These are phyloP conservation scores for Immersiporthe knoxdaviesiana DNA, from an alignment of 2,329 filamentous ascomycete genomes.

Conservation along the genomic window DNA sequence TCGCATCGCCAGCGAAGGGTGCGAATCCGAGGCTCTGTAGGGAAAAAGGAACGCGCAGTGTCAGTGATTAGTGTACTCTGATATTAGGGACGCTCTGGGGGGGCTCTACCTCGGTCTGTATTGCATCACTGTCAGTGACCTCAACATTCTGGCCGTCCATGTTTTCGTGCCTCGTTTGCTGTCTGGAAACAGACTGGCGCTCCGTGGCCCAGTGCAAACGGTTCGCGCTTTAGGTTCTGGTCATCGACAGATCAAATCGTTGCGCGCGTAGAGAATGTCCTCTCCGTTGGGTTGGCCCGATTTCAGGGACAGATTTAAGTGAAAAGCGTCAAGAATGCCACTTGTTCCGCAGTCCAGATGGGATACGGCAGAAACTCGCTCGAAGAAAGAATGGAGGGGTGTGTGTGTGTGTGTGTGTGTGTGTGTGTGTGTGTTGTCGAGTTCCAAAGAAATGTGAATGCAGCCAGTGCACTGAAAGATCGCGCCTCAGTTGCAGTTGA, in stretches of 20 bases:
- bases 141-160: constrained; percentile 7
- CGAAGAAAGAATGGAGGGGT: neutral
- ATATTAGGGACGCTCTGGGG: constrained; percentile 1
- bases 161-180: constrained; percentile 45
- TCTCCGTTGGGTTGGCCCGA: neutral
- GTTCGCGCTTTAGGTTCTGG: constrained; percentile 19
- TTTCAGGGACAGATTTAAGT: too few relatives aligned
- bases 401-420: too few relatives aligned
- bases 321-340: neutral
- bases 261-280: neutral
- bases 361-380: neutral
- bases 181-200: constrained; percentile 29
- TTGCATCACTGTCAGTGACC: constrained; percentile 73
- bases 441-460: constrained; percentile 17
- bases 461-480: constrained; percentile 17
- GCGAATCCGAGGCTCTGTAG: constrained; percentile 76
- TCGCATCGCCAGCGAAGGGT: constrained; percentile 77
- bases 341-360: neutral
- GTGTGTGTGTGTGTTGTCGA: constrained; percentile 6
- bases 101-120: constrained; percentile 76
- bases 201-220: constrained; percentile 25
- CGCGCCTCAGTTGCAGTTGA: constrained; percentile 11
- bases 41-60: constrained; percentile 18
- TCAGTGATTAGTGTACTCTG: constrained; percentile 31
- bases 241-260: constrained; percentile 17